phyloP scores from a whole-genome alignment of 2,329 filamentous ascomycete genomes.

The Penicillium griseofulvum region DNA sequence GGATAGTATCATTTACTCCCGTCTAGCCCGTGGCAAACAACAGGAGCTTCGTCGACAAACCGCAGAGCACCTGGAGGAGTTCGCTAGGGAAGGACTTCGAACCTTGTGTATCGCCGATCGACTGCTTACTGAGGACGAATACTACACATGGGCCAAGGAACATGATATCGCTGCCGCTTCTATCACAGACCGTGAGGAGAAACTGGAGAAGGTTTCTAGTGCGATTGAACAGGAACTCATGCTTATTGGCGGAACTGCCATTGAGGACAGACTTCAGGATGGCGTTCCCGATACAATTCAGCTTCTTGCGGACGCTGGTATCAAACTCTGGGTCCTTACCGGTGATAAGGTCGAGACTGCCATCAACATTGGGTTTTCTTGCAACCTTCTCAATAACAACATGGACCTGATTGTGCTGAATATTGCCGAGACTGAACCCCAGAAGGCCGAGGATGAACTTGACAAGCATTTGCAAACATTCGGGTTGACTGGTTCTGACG shows the following conservation, averaged over 20 bases:
- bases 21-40: slow-evolving; percentile 81
- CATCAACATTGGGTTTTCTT: slow-evolving; percentile 99
- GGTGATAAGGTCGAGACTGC: slow-evolving; percentile 99
- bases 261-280: slow-evolving; percentile 94
- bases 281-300: slow-evolving; percentile 95
- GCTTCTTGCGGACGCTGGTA: slow-evolving; percentile 84
- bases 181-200: slow-evolving; percentile 84
- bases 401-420: slow-evolving; percentile 96
- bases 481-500: slow-evolving; percentile 76
- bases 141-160: slow-evolving; percentile 77
- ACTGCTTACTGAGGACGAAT: slow-evolving; percentile 77
- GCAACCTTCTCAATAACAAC: slow-evolving; percentile 93
- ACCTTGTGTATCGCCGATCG: slow-evolving; percentile 91
- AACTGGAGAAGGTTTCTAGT: slow-evolving; percentile 84
- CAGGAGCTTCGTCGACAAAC: slow-evolving; percentile 77
- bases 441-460: slow-evolving; percentile 66
- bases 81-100: slow-evolving; percentile 88
- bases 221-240: slow-evolving; percentile 85
- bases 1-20: slow-evolving; percentile 94
- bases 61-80: slow-evolving; percentile 93
- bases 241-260: slow-evolving; percentile 89
- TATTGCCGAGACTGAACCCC: slow-evolving; percentile 69
- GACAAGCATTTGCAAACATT: slow-evolving; percentile 72
- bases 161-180: slow-evolving; percentile 85
- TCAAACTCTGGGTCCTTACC: slow-evolving; percentile 97